Evolutionary conservation across 345 rosid species (phyloP).

Genomic region (Eucalyptus globulus): DNA sequence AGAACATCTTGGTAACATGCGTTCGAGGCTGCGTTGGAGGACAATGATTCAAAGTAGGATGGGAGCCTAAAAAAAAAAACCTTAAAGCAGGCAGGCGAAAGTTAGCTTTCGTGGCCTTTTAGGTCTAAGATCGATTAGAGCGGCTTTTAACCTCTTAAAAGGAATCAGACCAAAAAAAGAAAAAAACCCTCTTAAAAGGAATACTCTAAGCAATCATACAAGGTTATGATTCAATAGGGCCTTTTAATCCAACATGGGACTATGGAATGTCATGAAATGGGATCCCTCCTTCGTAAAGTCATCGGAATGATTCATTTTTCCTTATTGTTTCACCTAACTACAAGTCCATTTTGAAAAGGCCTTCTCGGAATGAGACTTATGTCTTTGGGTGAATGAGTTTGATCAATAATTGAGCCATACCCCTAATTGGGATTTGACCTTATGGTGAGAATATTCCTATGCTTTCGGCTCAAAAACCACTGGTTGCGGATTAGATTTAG

Average conservation of each 20-base stretch:
- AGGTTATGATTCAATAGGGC: background rate
- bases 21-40: background rate
- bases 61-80: background rate
- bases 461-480: background rate
- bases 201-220: background rate
- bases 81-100: background rate
- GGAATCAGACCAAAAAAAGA: too few relatives aligned
- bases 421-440: background rate
- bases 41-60: background rate
- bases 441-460: background rate
- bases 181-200: background rate
- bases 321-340: background rate
- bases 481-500: background rate
- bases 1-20: background rate
- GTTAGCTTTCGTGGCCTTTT: background rate
- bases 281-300: background rate
- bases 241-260: background rate
- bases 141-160: background rate
- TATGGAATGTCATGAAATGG: background rate
- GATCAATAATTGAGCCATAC: background rate
- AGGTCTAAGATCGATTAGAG: background rate
- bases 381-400: background rate
- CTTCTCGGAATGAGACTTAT: background rate
- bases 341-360: background rate
- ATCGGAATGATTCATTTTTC: background rate